Conservation (phyloP, 2,329 filamentous ascomycete genomes). For the Epichloe sylvatica region DNA sequence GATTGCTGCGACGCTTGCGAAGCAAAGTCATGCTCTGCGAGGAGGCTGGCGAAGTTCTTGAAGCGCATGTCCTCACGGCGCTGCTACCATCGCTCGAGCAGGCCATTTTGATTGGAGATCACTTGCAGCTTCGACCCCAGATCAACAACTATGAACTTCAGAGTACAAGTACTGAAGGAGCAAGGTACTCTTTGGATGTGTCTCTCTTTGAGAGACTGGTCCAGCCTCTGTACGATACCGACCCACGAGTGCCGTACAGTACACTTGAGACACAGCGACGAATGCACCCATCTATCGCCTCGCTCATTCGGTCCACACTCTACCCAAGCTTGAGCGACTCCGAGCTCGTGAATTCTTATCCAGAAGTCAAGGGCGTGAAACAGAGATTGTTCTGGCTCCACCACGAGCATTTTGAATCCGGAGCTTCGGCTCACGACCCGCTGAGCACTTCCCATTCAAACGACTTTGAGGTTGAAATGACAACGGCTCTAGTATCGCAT, state of each 20-base stretch:
- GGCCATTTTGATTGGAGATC: slow-evolving; percentile 49
- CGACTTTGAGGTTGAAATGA: slow-evolving; percentile 49
- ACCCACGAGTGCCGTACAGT: slow-evolving; percentile 16
- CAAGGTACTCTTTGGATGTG: slow-evolving; percentile 39
- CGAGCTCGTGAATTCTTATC: slow-evolving; percentile 21
- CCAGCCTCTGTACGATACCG: slow-evolving; percentile 16
- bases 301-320: slow-evolving; percentile 40
- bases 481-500: slow-evolving; percentile 46
- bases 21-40: slow-evolving; percentile 50
- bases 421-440: slow-evolving; percentile 15
- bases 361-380: slow-evolving; percentile 38
- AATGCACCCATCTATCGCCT: slow-evolving; percentile 51
- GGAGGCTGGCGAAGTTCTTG: slow-evolving; percentile 55
- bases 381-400: slow-evolving; percentile 47
- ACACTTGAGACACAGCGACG: slow-evolving; percentile 44
- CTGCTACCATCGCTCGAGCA: slow-evolving; percentile 48
- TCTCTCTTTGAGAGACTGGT: slow-evolving; percentile 49
- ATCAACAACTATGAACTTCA: slow-evolving; percentile 42
- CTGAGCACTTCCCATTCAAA: slow-evolving; percentile 38
- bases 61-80: slow-evolving; percentile 46
- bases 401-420: slow-evolving; percentile 35
- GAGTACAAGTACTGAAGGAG: slow-evolving; percentile 32
- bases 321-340: slow-evolving; percentile 45
- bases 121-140: slow-evolving; percentile 45
- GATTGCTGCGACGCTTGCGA: slow-evolving; percentile 32